phyloP scores from a whole-genome alignment of 306 rosid genomes.

The Luffa acutangula region DNA sequence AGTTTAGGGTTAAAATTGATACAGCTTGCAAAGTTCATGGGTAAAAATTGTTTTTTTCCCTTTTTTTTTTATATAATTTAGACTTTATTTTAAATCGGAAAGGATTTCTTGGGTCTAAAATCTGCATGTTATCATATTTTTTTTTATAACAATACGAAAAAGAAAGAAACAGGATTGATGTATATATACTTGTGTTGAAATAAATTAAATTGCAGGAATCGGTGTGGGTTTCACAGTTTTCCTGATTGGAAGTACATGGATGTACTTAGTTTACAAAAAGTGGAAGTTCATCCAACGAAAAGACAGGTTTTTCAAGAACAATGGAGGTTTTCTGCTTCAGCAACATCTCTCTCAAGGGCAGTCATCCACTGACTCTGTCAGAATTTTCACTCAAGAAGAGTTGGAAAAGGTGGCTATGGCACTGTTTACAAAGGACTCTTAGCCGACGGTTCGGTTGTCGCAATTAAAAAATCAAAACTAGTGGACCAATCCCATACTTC shows the following conservation, averaged over 20 bases:
- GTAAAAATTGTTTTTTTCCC: too few relatives aligned
- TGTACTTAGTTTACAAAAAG: neutral
- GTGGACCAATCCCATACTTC: conserved; percentile 16
- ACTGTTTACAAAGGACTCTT: conserved; percentile 22
- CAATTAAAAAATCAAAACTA: conserved; percentile 32
- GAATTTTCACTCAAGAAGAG: conserved; percentile 15
- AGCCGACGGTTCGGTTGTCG: neutral
- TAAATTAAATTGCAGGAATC: conserved; percentile 8
- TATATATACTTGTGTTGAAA: neutral
- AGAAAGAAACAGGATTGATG: neutral
- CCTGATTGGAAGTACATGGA: neutral
- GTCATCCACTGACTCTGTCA: neutral
- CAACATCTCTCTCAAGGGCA: neutral
- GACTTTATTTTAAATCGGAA: too few relatives aligned
- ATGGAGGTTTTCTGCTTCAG: neutral
- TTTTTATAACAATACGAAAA: too few relatives aligned
- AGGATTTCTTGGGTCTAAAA: too few relatives aligned
- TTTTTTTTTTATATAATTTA: too few relatives aligned
- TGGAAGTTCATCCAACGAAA: neutral
- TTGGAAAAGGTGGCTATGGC: conserved; percentile 26
- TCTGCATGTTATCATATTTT: too few relatives aligned
- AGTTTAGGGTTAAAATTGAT: too few relatives aligned
- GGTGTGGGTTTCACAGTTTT: neutral
- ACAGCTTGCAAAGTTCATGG: too few relatives aligned
- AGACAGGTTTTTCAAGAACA: neutral